Base-by-base conservation (phyloP, 169 alveolate genomes). In the Babesia bovis region DNA sequence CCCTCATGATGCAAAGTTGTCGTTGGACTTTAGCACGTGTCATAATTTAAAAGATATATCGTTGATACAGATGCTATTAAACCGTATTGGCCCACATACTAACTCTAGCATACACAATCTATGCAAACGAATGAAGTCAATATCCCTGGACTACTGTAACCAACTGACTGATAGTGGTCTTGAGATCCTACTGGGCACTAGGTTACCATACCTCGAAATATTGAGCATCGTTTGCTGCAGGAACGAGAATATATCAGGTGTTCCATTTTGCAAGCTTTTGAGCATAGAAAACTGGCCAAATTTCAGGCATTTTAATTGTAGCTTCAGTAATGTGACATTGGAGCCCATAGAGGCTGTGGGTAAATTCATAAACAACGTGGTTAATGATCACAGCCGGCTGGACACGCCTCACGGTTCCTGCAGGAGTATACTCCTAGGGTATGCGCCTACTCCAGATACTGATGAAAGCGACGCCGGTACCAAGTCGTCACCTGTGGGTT, bases 301-400 rank as follows among this genome's bases (percentile, higher is more conserved):
- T 15, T 74, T 92, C 72, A 85, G 82, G 51, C 73, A 75, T 50
- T 92, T 92, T 68, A 85, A 79, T 30, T 90, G 95, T 49, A 66
- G 93, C 56, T 92, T 92, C 67, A 83, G 94, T 33, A 89, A 90
- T 73, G 83, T 92, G 26, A 78, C 90, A 75, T 71, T 92, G 45
- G 96, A 90, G 42, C 91, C 96, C 15, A 90, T 91, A 41, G 85
- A 90, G 56, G 90, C 85, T 40, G 49, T 92, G 13, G 93, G 95
- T 1, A 87, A 86, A 44, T 85, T 77, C 52, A 90, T 92, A 32
- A 59, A 79, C 65, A 75, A 77, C 55, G 53, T 88, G 35, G 63
- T 67, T 6, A 47, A 21, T 63, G 19, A 21, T 21, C 5, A 12
- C 0, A 26, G 38, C 13, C 52, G 7, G 3, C 19, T 6, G 21